These are phyloP conservation scores for Verticillium dahliae DNA, from an alignment of 2,329 filamentous ascomycete genomes.

Conservation along the genomic window DNA sequence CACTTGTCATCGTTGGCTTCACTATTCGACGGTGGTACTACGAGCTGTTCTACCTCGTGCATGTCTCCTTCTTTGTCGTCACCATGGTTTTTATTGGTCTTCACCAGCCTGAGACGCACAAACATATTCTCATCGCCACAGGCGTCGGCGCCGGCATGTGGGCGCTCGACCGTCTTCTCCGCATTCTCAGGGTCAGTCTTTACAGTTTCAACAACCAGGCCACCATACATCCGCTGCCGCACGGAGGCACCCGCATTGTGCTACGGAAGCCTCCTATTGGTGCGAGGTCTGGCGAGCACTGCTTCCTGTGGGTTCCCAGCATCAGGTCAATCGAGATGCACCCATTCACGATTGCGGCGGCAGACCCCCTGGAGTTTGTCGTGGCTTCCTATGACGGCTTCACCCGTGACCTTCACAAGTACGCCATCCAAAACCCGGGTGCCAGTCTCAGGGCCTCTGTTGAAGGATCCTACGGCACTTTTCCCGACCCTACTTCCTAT, in stretches of 20 bases:
- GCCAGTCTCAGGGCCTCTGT: conserved; percentile 36
- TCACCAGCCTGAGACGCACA: conserved; percentile 41
- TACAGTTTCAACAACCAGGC: conserved; percentile 44
- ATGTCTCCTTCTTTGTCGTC: conserved; percentile 42
- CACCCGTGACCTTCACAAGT: conserved; percentile 40
- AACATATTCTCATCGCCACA: conserved; percentile 31
- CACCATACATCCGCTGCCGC: conserved; percentile 44
- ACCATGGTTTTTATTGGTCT: conserved; percentile 40
- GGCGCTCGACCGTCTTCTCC: conserved; percentile 42
- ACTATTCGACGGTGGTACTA: conserved; percentile 42
- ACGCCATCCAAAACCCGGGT: conserved; percentile 36
- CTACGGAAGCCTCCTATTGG: conserved; percentile 40
- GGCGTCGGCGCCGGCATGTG: conserved; percentile 39
- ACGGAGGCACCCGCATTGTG: conserved; percentile 48
- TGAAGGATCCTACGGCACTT: conserved; percentile 47
- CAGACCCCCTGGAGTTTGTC: conserved; percentile 49
- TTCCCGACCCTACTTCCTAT: conserved; percentile 32
- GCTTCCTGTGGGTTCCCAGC: conserved; percentile 57
- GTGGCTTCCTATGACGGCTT: conserved; percentile 51
- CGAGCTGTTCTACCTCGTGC: conserved; percentile 48
- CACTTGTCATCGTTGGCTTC: conserved; percentile 34
- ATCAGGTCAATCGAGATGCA: conserved; percentile 53
- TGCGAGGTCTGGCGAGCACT: conserved; percentile 51
- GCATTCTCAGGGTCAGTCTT: conserved; percentile 33
- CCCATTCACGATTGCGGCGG: conserved; percentile 54